Base-by-base conservation (phyloP, 345 rosid genomes). In the Salix exigua region DNA sequence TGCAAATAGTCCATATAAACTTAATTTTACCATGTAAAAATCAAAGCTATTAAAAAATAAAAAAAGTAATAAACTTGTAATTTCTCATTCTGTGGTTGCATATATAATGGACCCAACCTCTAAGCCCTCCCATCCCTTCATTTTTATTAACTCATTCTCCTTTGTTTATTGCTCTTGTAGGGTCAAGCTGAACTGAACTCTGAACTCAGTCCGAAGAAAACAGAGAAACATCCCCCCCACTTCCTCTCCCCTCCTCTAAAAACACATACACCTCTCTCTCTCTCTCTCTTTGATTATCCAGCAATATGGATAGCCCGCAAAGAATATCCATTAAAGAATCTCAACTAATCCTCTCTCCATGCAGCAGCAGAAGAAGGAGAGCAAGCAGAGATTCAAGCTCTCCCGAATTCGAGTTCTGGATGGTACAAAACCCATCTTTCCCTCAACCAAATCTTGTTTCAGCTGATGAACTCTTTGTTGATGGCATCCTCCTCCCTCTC, bases 341-440 rank as follows among this genome's bases (percentile, higher is more conserved):
- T 5, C 82, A 33, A 26, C 26, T 4, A 3, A 35, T 13, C 42
- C 80, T 77, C 18, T 77, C 82, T 2, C 70, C 86, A 1, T 73
- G 75, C 73, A 70, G 30, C 73, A 71, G 74, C 37, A 42, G 71
- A 17, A 68, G 46, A 18, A 72, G 61, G 25, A 78, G 80, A 48
- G 25, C 33, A 33, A 30, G 66, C 81, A 77, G 64, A 82, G 75
- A 19, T 61, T 60, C 83, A 5, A 79, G 78, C 61, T 86, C 94
- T 0, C 94, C 94, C 8, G 97, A 92, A 74, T 92, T 92, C 74
- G 93, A 92, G 87, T 92, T 90, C 82, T 88, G 93, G 90, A 86
- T 76, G 88, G 73, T 88, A 38, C 80, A 86, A 5, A 87, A 88
- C 80, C 85, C 92, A 13, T 79, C 88, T 33, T 78, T 71, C 4